Base-by-base conservation (phyloP, 441 rosid genomes). In the Sinapis alba region DNA sequence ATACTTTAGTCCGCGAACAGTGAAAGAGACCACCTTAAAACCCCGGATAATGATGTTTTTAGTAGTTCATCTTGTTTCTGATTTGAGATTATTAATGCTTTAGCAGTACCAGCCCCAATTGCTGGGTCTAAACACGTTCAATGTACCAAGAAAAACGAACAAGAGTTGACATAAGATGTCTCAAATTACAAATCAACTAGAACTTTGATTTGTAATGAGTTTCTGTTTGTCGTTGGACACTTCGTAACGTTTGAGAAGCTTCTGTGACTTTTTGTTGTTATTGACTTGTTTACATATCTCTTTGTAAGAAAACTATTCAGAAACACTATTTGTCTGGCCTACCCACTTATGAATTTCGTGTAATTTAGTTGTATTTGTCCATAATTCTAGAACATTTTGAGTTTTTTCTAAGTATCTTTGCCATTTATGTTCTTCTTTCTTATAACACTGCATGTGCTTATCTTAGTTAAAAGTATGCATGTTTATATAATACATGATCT, bases 111-210 rank as follows among this genome's bases (percentile, higher is more conserved):
- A 13, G 9, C 41, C 7, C 8, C 30, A 32, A 59, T 16, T 47
- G 57, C 8, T 57, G 12, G 54, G 54, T 51, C 12, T 58, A 7
- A 62, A 41, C 28, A 76, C 12, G 24, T 64, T 58, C 62, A 47
- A 5, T 65, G 80, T 58, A 71, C 32, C 62, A 15, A 64, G 65
- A 62, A 43, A 65, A 30, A 64, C 66, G 45, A 45, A 77, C 72
- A 64, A 43, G 72, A 64, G 76, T 23, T 71, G 80, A 75, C 76
- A 76, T 57, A 77, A 1, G 76, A 58, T 69, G 72, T 76, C 28
- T 70, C 61, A 23, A 64, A 41, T 7, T 58, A 57, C 26, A 51
- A 9, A 15, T 58, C 71, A 65, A 45, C 23, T 51, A 53, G 18
- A 59, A 53, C 11, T 68, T 58, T 53, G 67, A 58, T 21, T 68